These are phyloP conservation scores for Capsicum baccatum DNA, from an alignment of 257 asterid genomes.

Conservation along the genomic window DNA sequence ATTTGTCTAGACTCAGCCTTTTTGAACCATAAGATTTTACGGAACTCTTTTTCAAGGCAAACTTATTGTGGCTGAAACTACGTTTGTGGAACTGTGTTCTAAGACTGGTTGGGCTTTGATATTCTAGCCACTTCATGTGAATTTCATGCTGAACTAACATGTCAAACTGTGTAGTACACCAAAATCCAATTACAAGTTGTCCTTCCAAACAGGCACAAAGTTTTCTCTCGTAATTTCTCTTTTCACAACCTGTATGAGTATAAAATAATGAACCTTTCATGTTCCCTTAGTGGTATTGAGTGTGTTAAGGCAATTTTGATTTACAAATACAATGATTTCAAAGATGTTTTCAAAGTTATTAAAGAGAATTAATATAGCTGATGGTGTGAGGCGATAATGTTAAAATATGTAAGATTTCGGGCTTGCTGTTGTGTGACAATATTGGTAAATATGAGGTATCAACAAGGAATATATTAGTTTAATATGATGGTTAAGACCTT, in stretches of 20 bases:
- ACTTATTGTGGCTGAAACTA: background rate
- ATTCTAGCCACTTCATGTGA: background rate
- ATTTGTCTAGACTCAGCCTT: background rate
- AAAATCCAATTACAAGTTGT: slow-evolving; percentile 11
- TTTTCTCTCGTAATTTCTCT: background rate
- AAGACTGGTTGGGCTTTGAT: background rate
- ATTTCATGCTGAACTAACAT: background rate
- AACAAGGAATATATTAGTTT: background rate
- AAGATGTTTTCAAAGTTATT: background rate
- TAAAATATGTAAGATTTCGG: background rate
- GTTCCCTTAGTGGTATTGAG: background rate
- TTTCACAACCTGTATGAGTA: slow-evolving; percentile 5
- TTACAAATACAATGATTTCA: background rate
- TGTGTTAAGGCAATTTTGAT: background rate
- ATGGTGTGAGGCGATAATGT: background rate
- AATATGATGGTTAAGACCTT: background rate
- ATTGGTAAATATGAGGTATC: background rate
- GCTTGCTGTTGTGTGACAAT: background rate
- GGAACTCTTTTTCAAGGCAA: background rate
- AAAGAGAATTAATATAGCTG: background rate
- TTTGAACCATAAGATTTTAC: background rate
- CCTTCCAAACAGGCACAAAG: background rate
- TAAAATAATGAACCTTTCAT: background rate
- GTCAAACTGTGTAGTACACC: background rate
- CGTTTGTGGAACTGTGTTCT: background rate